phyloP scores from a whole-genome alignment of 306 rosid species.

The Vigna hirtella region DNA sequence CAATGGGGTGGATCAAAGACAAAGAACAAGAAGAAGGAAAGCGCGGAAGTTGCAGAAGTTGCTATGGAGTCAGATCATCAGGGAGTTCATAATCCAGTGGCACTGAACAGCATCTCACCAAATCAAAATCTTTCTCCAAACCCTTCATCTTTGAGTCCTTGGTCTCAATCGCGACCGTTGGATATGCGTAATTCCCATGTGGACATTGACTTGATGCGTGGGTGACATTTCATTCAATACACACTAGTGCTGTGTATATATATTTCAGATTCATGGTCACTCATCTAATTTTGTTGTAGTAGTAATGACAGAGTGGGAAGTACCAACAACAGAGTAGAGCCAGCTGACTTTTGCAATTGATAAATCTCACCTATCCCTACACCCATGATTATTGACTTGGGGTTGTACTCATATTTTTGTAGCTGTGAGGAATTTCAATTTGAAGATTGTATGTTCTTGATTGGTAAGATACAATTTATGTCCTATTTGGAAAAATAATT shows the following conservation, averaged over 20 bases:
- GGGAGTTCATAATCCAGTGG: constrained; percentile 57
- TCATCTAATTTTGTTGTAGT: constrained; percentile 55
- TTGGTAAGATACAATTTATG: constrained; percentile 35
- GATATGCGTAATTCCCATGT: constrained; percentile 77
- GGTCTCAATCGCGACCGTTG: constrained; percentile 67
- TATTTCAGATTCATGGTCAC: constrained; percentile 44
- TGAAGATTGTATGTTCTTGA: constrained; percentile 35
- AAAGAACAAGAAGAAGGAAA: constrained; percentile 70
- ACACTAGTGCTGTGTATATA: constrained; percentile 47
- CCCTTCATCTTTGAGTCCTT: constrained; percentile 57
- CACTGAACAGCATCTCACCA: constrained; percentile 49
- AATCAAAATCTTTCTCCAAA: constrained; percentile 62
- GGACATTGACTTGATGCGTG: constrained; percentile 94
- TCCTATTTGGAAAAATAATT: constrained; percentile 20
- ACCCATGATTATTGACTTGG: constrained; percentile 43
- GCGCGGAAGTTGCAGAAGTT: constrained; percentile 61
- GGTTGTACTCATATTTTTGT: constrained; percentile 56
- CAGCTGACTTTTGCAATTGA: constrained; percentile 52
- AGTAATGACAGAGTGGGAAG: constrained; percentile 52
- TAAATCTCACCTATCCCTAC: constrained; percentile 52
- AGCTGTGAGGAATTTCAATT: constrained; percentile 50
- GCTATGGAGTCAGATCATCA: constrained; percentile 64
- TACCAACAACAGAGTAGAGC: constrained; percentile 51
- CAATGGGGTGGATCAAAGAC: constrained; percentile 76
- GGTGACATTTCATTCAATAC: constrained; percentile 46